Evolutionary conservation across 441 rosid species (phyloP).

Genomic region (Theobroma grandiflorum): DNA sequence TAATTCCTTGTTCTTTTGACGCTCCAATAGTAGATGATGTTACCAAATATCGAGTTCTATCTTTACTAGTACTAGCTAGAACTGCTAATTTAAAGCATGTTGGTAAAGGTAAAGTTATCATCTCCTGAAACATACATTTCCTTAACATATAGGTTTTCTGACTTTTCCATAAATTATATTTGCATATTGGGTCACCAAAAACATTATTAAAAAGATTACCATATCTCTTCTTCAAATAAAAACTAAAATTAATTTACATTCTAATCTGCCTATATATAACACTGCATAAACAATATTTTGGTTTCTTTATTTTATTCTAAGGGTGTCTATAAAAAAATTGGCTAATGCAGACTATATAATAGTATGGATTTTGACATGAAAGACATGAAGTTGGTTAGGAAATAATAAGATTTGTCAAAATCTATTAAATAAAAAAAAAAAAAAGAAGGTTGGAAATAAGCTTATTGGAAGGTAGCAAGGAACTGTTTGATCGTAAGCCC

Average conservation of each 20-base stretch:
- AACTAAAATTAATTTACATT: neutral
- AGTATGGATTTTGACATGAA: neutral
- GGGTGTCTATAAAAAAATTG: neutral
- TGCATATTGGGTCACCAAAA: neutral
- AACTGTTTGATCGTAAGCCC: neutral
- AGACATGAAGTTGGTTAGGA: neutral
- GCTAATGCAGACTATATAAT: neutral
- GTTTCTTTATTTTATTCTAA: slow-evolving; percentile 2
- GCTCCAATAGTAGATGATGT: neutral
- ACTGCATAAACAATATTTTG: neutral
- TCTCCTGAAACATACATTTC: no score
- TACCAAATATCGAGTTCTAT: no score
- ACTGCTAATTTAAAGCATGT: no score
- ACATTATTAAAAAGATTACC: neutral
- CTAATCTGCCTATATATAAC: neutral
- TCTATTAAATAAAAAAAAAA: neutral
- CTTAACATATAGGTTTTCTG: neutral
- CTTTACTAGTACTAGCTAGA: no score
- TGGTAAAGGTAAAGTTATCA: no score
- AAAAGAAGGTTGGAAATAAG: no score
- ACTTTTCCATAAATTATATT: neutral
- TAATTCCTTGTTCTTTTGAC: neutral
- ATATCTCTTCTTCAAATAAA: no score
- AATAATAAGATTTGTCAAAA: neutral
- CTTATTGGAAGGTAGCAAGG: neutral